These are phyloP conservation scores for Sporothrix schenckii DNA, from an alignment of 2,329 filamentous ascomycete species.

Conservation along the genomic window DNA sequence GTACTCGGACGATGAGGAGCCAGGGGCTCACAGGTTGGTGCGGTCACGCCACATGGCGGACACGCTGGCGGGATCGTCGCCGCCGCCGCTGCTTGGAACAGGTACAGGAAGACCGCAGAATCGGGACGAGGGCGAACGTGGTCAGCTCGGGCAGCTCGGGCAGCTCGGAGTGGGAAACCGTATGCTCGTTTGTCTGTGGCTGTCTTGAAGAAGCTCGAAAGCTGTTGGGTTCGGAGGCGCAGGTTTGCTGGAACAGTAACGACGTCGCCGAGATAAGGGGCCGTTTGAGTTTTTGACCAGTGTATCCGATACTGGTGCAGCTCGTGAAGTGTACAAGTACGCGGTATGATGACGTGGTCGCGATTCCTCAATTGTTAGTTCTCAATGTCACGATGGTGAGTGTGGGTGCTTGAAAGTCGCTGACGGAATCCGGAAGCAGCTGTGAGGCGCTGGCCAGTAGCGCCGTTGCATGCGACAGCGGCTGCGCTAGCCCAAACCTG, in stretches of 20 bases:
- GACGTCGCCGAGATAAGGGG: neutral
- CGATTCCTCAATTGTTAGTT: neutral
- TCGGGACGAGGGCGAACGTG: neutral
- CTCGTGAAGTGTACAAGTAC: neutral
- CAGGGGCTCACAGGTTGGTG: conserved; percentile 81
- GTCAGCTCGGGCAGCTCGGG: no score
- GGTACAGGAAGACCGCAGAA: conserved; percentile 30
- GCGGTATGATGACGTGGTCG: conserved; percentile 2
- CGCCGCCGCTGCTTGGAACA: conserved; percentile 31
- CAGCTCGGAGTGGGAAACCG: neutral
- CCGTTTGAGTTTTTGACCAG: no score
- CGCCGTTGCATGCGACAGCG: conserved; percentile 13
- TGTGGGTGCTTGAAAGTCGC: conserved; percentile 17
- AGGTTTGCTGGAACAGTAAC: neutral
- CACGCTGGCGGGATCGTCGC: conserved; percentile 44
- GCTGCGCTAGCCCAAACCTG: conserved; percentile 20
- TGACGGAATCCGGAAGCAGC: conserved; percentile 29
- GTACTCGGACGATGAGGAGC: neutral
- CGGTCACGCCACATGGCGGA: conserved; percentile 97
- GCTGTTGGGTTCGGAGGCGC: conserved; percentile 7
- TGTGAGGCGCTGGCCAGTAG: conserved; percentile 17
- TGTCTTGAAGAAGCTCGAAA: neutral
- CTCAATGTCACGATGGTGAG: neutral
- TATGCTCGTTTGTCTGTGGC: neutral
- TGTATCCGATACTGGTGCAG: neutral